Base-by-base conservation (phyloP, 2,329 filamentous ascomycete species). In the Xenoacremonium recifei region DNA sequence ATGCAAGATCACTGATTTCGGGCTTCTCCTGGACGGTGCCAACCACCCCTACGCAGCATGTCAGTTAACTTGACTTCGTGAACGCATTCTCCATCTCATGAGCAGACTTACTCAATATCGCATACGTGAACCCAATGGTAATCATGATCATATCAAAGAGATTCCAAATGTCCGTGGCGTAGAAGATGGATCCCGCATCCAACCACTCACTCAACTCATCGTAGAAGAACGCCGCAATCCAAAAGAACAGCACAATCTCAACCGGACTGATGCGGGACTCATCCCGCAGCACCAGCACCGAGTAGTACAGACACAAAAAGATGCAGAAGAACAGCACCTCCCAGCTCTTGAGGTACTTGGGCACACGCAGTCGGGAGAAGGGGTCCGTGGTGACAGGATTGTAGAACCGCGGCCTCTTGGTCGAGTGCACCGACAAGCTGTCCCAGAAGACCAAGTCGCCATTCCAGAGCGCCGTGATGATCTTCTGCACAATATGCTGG, bases 361-460 rank as follows among this genome's bases (percentile, higher is more conserved):
- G 89, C 2, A 95, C 89, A 15, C 89, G 67, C n/a, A 78, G 64
- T 18, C 89, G 79, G 35, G 85, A 88, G 63, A 87, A 90, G 2
- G 84, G 84, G 57, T 92, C 87, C 20, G 83, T 75, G 12, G 75
- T 79, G 48, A 69, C 72, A 18, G 69, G 69, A 59, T 87, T 87
- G 66, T 93, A 95, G 50, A 87, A 80, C 17, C 85, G 82, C 2
- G 89, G 84, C 56, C 82, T 81, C 65, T 95, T 95, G 43, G 75
- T 78, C 0, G 87, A 82, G 55, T 85, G 72, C 7, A 88, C 77
- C 7, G 80, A 84, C n/a, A 95, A 70, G 5, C 75, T 80, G 46
- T 90, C 85, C 89, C 89, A 95, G 62, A 95, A 93, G 27, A 91
- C 79, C 46, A 95, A 89, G 51, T 91, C 84, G 34, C 89, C 89